Conservation (phyloP, 805 yeast genomes). For the Candida andamanensis region DNA sequence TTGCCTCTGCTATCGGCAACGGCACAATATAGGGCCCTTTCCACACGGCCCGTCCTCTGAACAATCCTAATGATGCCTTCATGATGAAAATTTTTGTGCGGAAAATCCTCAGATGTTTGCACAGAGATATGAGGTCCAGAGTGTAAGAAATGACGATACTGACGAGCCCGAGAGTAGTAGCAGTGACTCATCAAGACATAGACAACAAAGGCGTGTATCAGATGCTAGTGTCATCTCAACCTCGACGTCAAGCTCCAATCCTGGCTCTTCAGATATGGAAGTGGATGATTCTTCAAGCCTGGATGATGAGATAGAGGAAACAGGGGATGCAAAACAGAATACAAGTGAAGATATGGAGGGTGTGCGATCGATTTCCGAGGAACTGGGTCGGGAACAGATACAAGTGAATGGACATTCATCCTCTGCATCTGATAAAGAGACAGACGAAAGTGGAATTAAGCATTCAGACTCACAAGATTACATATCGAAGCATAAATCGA, state of each 20-base stretch:
- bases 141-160: not conserved
- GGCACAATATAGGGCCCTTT: constrained; percentile 92
- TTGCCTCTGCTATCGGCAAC: constrained; percentile 84
- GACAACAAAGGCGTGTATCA: constrained; percentile 4
- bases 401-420: too few relatives aligned
- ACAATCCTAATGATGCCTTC: constrained; percentile 29
- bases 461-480: constrained; percentile 7
- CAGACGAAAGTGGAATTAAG: constrained; percentile 1
- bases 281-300: too few relatives aligned
- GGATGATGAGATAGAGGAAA: too few relatives aligned
- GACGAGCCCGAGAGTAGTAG: constrained; percentile 8
- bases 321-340: too few relatives aligned
- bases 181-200: constrained; percentile 9
- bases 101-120: constrained; percentile 10
- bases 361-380: too few relatives aligned
- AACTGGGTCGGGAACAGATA: too few relatives aligned
- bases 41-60: constrained; percentile 39
- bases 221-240: not conserved
- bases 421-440: too few relatives aligned
- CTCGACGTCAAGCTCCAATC: too few relatives aligned
- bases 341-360: too few relatives aligned
- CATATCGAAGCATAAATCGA: constrained; percentile 40
- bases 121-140: constrained; percentile 9
- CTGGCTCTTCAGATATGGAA: too few relatives aligned
- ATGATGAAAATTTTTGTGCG: constrained; percentile 14